Percentiles rank a stretch among this genome's conserved stretches.
Evolutionary conservation across 2,329 filamentous ascomycete genomes (phyloP).

Genomic region (Fusarium sublunatum): DNA sequence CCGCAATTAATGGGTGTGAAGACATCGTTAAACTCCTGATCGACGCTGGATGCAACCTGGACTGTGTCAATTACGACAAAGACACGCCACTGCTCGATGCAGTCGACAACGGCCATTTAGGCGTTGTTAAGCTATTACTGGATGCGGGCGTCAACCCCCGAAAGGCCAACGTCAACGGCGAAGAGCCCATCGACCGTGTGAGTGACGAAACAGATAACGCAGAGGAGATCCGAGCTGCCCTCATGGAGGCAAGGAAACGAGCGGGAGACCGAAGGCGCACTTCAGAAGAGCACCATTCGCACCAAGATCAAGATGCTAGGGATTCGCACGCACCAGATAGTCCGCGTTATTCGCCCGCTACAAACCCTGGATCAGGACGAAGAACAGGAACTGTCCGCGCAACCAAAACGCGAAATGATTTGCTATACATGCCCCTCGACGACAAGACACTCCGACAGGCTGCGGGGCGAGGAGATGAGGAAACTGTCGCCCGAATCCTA

Average conservation of each 20-base stretch:
- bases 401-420: constrained; percentile 72
- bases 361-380: constrained; percentile 56
- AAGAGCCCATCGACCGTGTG: constrained; percentile 89
- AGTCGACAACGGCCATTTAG: constrained; percentile 92
- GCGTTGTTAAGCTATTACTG: constrained; percentile 86
- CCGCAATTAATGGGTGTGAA: constrained; percentile 85
- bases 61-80: constrained; percentile 82
- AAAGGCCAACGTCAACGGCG: constrained; percentile 89
- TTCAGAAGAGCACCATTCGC: constrained; percentile 67
- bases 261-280: constrained; percentile 65
- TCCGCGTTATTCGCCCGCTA: constrained; percentile 67
- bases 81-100: constrained; percentile 96
- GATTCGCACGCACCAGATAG: constrained; percentile 69
- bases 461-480: constrained; percentile 69
- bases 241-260: constrained; percentile 70
- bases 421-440: constrained; percentile 72
- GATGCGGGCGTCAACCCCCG: constrained; percentile 91
- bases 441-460: constrained; percentile 70
- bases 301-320: constrained; percentile 60
- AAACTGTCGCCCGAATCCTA: constrained; percentile 70
- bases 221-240: constrained; percentile 78
- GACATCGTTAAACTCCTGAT: constrained; percentile 90
- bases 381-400: constrained; percentile 67
- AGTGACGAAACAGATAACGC: constrained; percentile 79
- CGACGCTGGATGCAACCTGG: constrained; percentile 83